Conservation (phyloP, 768 basidiomycete species). For the Russula vinacea region DNA sequence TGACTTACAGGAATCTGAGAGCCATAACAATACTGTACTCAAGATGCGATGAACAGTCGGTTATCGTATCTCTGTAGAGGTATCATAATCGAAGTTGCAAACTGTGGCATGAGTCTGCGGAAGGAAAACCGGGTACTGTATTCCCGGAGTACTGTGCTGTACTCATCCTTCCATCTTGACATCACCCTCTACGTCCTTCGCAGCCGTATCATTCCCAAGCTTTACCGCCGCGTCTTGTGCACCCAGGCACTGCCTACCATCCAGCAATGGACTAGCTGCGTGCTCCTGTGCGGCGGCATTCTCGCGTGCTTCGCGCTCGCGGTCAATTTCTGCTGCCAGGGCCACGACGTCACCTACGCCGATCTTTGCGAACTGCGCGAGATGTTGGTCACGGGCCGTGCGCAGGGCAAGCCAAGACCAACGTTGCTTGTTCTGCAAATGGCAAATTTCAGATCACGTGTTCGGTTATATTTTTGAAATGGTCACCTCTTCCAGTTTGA, state of each 20-base stretch:
- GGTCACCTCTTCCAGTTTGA: slow-evolving; percentile 60
- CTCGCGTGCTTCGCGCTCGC: slow-evolving; percentile 37
- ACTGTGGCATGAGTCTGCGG: background rate
- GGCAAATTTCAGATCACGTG: slow-evolving; percentile 2
- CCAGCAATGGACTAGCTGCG: slow-evolving; percentile 27
- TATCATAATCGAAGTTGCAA: background rate
- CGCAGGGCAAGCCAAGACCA: slow-evolving; percentile 82
- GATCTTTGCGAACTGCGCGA: slow-evolving; percentile 79
- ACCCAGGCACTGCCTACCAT: slow-evolving; percentile 9
- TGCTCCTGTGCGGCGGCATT: slow-evolving; percentile 35
- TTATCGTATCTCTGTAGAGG: background rate
- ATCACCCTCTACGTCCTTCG: slow-evolving; percentile 32
- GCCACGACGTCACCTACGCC: slow-evolving; percentile 65
- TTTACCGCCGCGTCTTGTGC: slow-evolving; percentile 12
- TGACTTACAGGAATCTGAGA: too few species aligned
- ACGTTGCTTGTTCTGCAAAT: slow-evolving; percentile 63
- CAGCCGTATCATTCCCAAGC: slow-evolving; percentile 18
- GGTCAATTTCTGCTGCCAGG: slow-evolving; percentile 38
- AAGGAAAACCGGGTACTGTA: background rate
- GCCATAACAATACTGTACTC: background rate
- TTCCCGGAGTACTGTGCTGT: too few species aligned
- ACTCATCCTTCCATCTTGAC: slow-evolving; percentile 34
- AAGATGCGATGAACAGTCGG: background rate
- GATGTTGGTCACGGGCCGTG: slow-evolving; percentile 64
- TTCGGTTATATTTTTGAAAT: background rate